phyloP scores from a whole-genome alignment of 257 asterid species.

The Solanum clarkiae region DNA sequence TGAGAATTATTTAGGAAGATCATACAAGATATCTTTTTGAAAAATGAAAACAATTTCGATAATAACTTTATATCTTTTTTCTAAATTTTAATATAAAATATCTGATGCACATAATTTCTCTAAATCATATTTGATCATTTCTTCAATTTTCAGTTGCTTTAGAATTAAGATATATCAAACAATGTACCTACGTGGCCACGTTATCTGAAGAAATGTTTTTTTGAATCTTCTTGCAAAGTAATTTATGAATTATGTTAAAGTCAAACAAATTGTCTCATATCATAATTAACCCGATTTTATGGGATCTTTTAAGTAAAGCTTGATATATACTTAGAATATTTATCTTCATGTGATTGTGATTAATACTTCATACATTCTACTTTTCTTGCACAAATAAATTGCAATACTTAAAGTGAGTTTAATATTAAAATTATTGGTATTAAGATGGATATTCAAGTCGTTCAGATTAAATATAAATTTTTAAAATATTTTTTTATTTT shows the following conservation, averaged over 20 bases:
- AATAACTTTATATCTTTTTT: too few relatives aligned
- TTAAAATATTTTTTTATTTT: not conserved
- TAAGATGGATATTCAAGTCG: not conserved
- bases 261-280: not conserved
- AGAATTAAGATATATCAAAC: not conserved
- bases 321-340: not conserved
- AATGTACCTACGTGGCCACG: not conserved
- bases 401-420: not conserved
- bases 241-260: not conserved
- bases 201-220: not conserved
- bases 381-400: not conserved
- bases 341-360: not conserved
- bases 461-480: not conserved
- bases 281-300: not conserved
- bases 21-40: too few relatives aligned
- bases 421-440: not conserved
- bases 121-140: not conserved
- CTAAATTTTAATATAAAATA: too few relatives aligned
- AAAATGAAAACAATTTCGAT: too few relatives aligned
- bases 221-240: not conserved
- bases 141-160: not conserved
- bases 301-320: not conserved
- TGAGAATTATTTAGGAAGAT: too few relatives aligned
- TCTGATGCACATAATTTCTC: too few relatives aligned
- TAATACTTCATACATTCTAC: not conserved